Base-by-base conservation (phyloP, 176 grass and related monocot genomes). In the Triticum monococcum region DNA sequence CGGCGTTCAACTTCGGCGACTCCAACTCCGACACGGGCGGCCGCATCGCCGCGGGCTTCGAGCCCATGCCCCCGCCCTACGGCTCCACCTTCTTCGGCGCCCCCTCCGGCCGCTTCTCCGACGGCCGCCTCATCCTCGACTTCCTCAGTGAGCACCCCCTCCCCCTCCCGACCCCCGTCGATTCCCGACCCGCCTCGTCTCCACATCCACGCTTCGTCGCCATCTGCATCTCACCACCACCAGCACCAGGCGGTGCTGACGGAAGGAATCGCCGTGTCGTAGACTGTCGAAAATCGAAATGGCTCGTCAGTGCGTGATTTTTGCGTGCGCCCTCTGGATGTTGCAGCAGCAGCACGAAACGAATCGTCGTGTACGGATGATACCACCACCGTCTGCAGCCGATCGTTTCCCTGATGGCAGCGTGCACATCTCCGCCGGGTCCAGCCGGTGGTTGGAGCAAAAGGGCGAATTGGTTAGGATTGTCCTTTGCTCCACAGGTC, bases 1-100 rank as follows among this genome's bases (percentile, higher is more conserved):
- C 97, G 32, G 89, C 92, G 50, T 99, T 99, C 92, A 99, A 99
- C 86, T 99, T 99, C 80, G 97, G 97, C 9, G 97, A 99, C 83
- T 99, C 97, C 71, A 99, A 99, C 83, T 96, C 94, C 72, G 97
- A 99, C 87, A 99, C 97, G 9, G 97, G 94, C 33, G 94, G 84
- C 7, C 93, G 92, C 85, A 79, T 96, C 7, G 94, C 97, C 32
- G 86, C 90, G 33, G 97, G 94, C 31, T 86, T 99, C 68, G 92
- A 92, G 86, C 83, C 87, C 90, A 94, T 99, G 82, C 41, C 73
- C 36, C 94, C 92, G 28, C 97, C 97, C 52, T 96, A 99, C 62
- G 97, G 97, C 75, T 82, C 91, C 79, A 92, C 89, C 85, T 99
- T 88, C 90, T 98, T 99, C 90, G 89, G 88, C 62, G 32, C 13